Evolutionary conservation across 306 rosid species (phyloP).

Genomic region (Castanea sativa): DNA sequence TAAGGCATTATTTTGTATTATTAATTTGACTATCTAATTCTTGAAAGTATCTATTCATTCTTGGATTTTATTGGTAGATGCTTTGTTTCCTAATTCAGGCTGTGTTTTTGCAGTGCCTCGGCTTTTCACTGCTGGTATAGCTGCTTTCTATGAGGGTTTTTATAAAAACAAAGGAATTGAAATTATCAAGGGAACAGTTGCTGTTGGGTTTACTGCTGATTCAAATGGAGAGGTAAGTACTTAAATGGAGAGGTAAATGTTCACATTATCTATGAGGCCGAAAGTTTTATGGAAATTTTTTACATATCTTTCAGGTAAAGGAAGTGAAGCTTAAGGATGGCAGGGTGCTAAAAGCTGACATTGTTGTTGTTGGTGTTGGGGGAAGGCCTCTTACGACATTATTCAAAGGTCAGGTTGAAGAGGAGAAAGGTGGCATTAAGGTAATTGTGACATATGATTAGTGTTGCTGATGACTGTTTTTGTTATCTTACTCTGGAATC

Average conservation of each 20-base stretch:
- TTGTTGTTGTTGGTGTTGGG: slow-evolving; percentile 96
- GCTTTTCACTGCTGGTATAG: slow-evolving; percentile 84
- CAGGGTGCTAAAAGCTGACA: slow-evolving; percentile 81
- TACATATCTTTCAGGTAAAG: slow-evolving; percentile 59
- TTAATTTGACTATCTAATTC: neutral
- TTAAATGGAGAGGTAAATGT: slow-evolving; percentile 64
- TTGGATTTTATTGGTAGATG: neutral
- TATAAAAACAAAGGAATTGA: slow-evolving; percentile 78
- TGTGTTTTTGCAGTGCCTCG: slow-evolving; percentile 79
- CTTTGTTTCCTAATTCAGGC: slow-evolving; percentile 11
- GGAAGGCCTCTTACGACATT: slow-evolving; percentile 73
- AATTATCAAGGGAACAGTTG: slow-evolving; percentile 93
- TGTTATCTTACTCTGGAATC: neutral
- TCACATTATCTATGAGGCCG: neutral
- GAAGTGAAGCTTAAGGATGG: slow-evolving; percentile 95
- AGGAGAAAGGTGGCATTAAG: slow-evolving; percentile 94
- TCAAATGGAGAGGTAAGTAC: slow-evolving; percentile 77
- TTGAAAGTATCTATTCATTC: neutral
- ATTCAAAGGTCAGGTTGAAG: slow-evolving; percentile 96
- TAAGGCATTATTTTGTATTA: neutral
- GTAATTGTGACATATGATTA: slow-evolving; percentile 29
- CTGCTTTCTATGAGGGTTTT: slow-evolving; percentile 81
- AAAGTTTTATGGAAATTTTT: neutral
- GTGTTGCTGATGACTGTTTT: neutral
- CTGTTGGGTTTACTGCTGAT: slow-evolving; percentile 68